These are phyloP conservation scores for Coemansia sp. DNA, from an alignment of 192 early-diverging fungal genomes.

Conservation along the genomic window DNA sequence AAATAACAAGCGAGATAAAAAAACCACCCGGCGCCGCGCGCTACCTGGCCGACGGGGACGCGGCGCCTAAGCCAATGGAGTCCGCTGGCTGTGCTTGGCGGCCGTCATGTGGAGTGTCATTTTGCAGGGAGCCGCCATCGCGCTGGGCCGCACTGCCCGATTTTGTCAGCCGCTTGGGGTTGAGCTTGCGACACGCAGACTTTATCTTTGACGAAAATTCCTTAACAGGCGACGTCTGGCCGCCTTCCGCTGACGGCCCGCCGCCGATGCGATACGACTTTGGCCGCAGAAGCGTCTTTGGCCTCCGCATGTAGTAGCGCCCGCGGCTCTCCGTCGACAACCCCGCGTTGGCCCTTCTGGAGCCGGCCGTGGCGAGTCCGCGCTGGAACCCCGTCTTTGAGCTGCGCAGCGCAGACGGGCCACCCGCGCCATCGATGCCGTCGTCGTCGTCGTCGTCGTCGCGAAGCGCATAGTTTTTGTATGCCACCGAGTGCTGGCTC, in stretches of 20 bases:
- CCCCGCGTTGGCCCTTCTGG: background rate
- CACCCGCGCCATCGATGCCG: background rate
- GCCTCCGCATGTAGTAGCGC: conserved; percentile 28
- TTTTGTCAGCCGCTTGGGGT: conserved; percentile 35
- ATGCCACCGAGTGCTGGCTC: conserved; percentile 41
- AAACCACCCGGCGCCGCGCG: background rate
- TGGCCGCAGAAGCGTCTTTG: conserved; percentile 15
- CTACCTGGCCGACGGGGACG: background rate
- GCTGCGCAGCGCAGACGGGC: background rate
- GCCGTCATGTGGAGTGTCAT: background rate
- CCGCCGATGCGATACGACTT: conserved; percentile 26
- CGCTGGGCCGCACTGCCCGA: background rate
- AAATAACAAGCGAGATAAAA: background rate
- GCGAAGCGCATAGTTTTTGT: conserved; percentile 48
- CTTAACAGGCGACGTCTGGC: conserved; percentile 26
- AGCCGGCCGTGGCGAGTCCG: background rate
- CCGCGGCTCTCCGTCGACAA: conserved; percentile 3
- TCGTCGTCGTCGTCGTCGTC: conserved; percentile 21
- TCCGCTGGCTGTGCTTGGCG: background rate
- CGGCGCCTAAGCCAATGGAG: background rate
- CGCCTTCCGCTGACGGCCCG: background rate
- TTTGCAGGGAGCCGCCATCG: background rate
- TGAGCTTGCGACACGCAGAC: conserved; percentile 47
- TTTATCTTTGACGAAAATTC: conserved; percentile 47
- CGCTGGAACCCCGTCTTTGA: background rate